Evolutionary conservation across 371 early-diverging fungal genomes (phyloP), one percentile per base, ranked within the genome.

Genomic region (Capillidium rhysosporum): DNA sequence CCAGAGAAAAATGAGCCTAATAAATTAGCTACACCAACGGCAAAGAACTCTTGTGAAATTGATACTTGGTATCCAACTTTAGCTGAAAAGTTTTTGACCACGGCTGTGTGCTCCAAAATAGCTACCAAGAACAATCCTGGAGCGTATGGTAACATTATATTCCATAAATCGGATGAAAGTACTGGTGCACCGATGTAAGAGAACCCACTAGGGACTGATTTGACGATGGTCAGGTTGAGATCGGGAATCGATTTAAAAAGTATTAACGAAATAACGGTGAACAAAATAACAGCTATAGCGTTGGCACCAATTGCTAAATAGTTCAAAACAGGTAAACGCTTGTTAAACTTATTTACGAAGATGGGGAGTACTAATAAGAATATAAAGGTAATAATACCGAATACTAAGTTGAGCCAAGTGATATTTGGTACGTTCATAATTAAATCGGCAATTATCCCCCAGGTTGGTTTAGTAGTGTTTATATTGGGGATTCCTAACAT

Each of bases 61-160:
- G 29, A 28, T 4, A 52, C 52, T 4, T 20, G 25, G 40, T 52
- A 52, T 7, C 29, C 31, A 10, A 30, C 18, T 26, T 26, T 39
- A 9, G 41, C 31, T 10, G 41, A 40, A 55, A 87, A 79, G 40
- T 82, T 79, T 59, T 80, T 80, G 45, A 76, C 65, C 49, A 89
- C 78, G 4, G 88, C 82, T 56, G 86, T 76, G 61, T 88, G 89
- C 61, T 92, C 92, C 65, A 92, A 65, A 46, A 89, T 68, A 34
- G 75, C 61, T 14, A 90, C 70, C 20, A 89, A 67, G 16, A 80
- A 66, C 20, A 83, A 72, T 14, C 78, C 77, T 2, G 74, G 69
- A 5, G 84, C 53, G 52, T 80, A 70, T 16, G 67, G 60, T 0
- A 63, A 47, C 23, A 86, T 64, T 12, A 60, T 58, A 3, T 67